A percentile compares a stretch with the other conserved stretches of the same genome.
phyloP scores from a whole-genome alignment of 257 asterid genomes.

The Nicotiana paniculata region DNA sequence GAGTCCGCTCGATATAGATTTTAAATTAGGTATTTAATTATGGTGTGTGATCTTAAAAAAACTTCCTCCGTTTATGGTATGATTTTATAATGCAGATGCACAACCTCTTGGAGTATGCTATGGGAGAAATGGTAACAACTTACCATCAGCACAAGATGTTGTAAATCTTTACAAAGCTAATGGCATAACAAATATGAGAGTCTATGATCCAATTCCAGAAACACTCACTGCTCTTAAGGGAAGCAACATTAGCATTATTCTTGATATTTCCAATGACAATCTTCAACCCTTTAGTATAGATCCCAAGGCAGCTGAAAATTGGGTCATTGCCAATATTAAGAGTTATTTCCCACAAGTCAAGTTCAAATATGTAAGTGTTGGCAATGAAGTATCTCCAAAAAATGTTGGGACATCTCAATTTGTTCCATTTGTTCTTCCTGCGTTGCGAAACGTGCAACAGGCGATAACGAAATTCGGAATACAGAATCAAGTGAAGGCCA shows the following conservation, averaged over 20 bases:
- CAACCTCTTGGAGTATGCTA: conserved; percentile 20
- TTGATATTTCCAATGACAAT: conserved; percentile 23
- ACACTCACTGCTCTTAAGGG: conserved; percentile 30
- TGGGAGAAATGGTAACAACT: conserved; percentile 25
- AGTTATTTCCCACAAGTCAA: conserved; percentile 9
- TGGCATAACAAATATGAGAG: conserved; percentile 21
- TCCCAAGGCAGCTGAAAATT: conserved; percentile 8
- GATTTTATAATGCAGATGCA: conserved; percentile 2
- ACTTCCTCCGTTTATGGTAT: too few species aligned
- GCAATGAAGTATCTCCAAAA: conserved; percentile 27
- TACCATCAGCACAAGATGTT: conserved; percentile 24
- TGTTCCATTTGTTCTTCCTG: conserved; percentile 11
- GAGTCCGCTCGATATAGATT: too few species aligned
- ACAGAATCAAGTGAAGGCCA: conserved; percentile 16
- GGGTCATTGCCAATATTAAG: conserved; percentile 25
- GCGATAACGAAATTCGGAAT: conserved; percentile 2
- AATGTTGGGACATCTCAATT: not conserved
- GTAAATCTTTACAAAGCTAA: conserved; percentile 22
- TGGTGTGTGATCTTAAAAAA: not conserved
- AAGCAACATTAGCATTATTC: conserved; percentile 15
- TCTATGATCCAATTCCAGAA: conserved; percentile 11
- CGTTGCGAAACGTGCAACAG: conserved; percentile 23
- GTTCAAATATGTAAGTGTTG: conserved; percentile 30
- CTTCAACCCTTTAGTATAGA: conserved; percentile 15
- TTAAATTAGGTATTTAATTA: not conserved